Percentiles rank a stretch among this genome's conserved stretches.
phyloP scores from a whole-genome alignment of 495 filamentous ascomycete species.

The Neurospora sublineolata region DNA sequence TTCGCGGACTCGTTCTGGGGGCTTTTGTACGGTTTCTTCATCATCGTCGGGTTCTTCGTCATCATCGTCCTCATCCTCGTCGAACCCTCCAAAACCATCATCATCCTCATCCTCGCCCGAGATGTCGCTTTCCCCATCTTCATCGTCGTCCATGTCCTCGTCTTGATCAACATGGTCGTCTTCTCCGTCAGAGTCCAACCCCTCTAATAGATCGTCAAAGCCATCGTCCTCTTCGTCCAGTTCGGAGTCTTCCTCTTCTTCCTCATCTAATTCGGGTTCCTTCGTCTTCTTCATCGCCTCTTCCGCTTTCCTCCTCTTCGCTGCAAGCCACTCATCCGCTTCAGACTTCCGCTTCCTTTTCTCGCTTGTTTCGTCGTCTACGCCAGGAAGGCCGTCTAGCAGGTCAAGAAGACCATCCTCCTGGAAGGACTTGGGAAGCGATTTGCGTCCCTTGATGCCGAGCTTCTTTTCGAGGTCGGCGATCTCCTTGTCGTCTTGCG shows the following conservation, averaged over 20 bases:
- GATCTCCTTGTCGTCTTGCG: conserved; percentile 76
- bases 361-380: conserved; percentile 41
- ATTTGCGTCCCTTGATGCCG: conserved; percentile 60
- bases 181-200: conserved; percentile 5
- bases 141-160: conserved; percentile 8
- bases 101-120: conserved; percentile 15
- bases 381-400: conserved; percentile 55
- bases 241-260: conserved; percentile 22
- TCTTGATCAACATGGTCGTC: conserved; percentile 17
- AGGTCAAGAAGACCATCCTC: conserved; percentile 80
- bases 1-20: conserved; percentile 27
- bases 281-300: conserved; percentile 7
- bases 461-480: conserved; percentile 79
- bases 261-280: conserved; percentile 12
- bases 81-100: conserved; percentile 23
- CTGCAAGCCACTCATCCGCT: conserved; percentile 39
- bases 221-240: conserved; percentile 21
- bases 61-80: conserved; percentile 13
- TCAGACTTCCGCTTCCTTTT: conserved; percentile 59
- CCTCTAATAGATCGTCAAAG: conserved; percentile 10
- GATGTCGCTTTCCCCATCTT: not conserved
- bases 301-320: conserved; percentile 35
- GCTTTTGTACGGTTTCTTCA: not conserved
- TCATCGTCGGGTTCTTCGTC: conserved; percentile 2
- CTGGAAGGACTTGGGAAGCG: conserved; percentile 58